Percentiles rank a stretch among this genome's conserved stretches.
Evolutionary conservation across 1,139 yeast species (phyloP).

Genomic region (Kodamaea ohmeri): DNA sequence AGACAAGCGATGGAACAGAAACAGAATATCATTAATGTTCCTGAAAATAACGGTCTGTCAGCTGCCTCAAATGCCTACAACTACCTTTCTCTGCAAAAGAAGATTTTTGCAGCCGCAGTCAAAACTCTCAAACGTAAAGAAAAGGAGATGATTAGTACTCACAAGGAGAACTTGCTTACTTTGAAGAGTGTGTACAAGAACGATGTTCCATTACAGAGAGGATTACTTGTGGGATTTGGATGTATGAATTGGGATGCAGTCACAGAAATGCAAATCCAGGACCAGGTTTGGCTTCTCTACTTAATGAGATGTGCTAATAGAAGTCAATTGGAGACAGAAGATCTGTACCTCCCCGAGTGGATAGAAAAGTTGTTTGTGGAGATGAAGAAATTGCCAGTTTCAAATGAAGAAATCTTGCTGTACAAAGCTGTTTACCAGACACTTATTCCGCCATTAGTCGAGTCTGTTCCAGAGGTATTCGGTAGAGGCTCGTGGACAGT

Average conservation of each 20-base stretch:
- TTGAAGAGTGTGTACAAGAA: constrained; percentile 57
- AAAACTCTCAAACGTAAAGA: constrained; percentile 51
- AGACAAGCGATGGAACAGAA: constrained; percentile 51
- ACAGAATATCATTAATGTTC: constrained; percentile 27
- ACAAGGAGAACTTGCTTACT: constrained; percentile 43
- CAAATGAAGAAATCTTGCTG: constrained; percentile 52
- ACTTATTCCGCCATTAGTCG: constrained; percentile 51
- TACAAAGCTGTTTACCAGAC: constrained; percentile 53
- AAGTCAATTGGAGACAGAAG: constrained; percentile 31
- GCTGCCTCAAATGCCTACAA: constrained; percentile 11
- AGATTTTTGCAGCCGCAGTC: constrained; percentile 42
- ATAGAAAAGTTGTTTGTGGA: constrained; percentile 43
- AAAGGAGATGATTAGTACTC: constrained; percentile 44
- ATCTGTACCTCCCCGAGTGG: constrained; percentile 51
- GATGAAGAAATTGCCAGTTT: constrained; percentile 39
- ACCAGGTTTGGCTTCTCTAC: constrained; percentile 62
- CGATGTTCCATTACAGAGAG: constrained; percentile 54
- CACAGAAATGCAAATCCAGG: constrained; percentile 45
- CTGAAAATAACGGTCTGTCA: constrained; percentile 19
- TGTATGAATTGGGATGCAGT: constrained; percentile 53
- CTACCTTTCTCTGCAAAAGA: constrained; percentile 42
- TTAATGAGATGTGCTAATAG: constrained; percentile 58
- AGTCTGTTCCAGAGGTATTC: constrained; percentile 61
- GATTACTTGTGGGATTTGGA: constrained; percentile 57
- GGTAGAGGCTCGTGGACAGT: constrained; percentile 63